phyloP scores from a whole-genome alignment of 306 rosid species.

The Calophaca sinica region DNA sequence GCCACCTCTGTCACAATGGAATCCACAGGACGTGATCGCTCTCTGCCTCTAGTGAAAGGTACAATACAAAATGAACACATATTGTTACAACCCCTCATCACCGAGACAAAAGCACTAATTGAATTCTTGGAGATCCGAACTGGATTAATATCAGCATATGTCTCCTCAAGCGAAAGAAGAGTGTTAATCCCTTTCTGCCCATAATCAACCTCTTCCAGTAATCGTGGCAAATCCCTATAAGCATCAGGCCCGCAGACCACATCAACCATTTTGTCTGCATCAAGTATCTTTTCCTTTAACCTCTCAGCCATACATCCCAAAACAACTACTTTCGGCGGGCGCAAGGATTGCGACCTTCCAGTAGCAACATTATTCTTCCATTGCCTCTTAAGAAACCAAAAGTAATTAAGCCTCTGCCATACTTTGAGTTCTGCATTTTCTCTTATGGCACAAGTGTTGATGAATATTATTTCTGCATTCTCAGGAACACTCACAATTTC shows the following conservation, averaged over 20 bases:
- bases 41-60: constrained; percentile 96
- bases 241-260: constrained; percentile 99
- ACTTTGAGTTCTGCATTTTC: constrained; percentile 98
- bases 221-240: constrained; percentile 85
- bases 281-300: constrained; percentile 91
- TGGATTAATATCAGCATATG: constrained; percentile 93
- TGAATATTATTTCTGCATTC: constrained; percentile 91
- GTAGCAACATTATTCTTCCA: constrained; percentile 86
- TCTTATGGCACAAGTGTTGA: constrained; percentile 97
- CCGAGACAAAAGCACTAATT: constrained; percentile 84
- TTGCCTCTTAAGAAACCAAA: constrained; percentile 97
- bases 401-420: constrained; percentile 98
- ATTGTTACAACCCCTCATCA: constrained; percentile 99
- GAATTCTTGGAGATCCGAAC: constrained; percentile 89
- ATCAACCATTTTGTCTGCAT: constrained; percentile 96
- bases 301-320: constrained; percentile 99
- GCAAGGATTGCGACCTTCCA: constrained; percentile 75
- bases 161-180: constrained; percentile 95
- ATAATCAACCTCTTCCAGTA: constrained; percentile 85
- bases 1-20: constrained; percentile 91
- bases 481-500: constrained; percentile 84
- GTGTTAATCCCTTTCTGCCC: constrained; percentile 98
- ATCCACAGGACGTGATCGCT: constrained; percentile 90
- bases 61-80: constrained; percentile 98
- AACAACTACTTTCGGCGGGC: constrained; percentile 93